Conservation (phyloP, 1,284 basidiomycete genomes). For the Cryptococcus neoformans region DNA sequence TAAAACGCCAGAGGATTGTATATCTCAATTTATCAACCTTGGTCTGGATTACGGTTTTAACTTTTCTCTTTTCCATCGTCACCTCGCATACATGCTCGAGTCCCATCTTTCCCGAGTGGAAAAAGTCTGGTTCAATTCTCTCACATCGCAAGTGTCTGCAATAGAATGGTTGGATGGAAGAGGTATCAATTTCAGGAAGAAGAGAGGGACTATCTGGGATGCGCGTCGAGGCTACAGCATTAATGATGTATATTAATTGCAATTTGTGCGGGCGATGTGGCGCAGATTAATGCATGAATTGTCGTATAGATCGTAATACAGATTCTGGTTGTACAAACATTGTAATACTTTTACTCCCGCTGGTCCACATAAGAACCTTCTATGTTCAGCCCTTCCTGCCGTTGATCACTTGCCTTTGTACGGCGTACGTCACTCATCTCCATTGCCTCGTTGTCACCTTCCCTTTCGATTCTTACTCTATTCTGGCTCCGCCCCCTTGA, state of each 20-base stretch:
- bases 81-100: conserved; percentile 59
- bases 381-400: not conserved
- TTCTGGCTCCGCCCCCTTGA: not conserved
- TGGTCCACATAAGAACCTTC: not conserved
- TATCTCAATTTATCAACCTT: conserved; percentile 54
- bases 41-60: conserved; percentile 54
- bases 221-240: conserved; percentile 19
- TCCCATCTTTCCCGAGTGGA: conserved; percentile 51
- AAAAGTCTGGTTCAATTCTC: conserved; percentile 54
- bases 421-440: not conserved
- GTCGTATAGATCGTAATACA: not conserved
- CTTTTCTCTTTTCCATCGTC: conserved; percentile 54
- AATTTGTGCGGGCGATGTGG: not conserved
- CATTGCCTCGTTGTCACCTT: not conserved
- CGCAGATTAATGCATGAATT: not conserved
- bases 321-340: not conserved
- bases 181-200: conserved; percentile 33
- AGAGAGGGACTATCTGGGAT: conserved; percentile 31
- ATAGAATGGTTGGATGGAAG: conserved; percentile 53
- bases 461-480: not conserved
- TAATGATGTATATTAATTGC: not conserved
- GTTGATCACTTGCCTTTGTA: not conserved
- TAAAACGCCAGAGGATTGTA: conserved; percentile 54
- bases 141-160: conserved; percentile 52
- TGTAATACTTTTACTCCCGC: not conserved